Evolutionary conservation across 371 early-diverging fungal species (phyloP), one percentile per base, ranked within the genome.

Genomic region (Mucor irregularis): DNA sequence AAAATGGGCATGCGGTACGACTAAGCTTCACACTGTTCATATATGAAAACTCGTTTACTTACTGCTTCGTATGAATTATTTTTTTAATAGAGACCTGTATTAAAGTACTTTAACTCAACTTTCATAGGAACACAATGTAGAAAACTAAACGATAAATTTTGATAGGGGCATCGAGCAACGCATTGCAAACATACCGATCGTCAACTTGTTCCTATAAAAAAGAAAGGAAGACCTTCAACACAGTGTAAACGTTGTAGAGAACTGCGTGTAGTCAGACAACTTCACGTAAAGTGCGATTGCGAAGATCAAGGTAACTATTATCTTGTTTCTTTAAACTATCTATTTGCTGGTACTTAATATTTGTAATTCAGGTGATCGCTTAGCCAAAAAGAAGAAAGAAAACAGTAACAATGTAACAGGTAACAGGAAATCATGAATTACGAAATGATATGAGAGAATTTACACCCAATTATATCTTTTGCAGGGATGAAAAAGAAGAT

Each of bases 161-260:
- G 17, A 40, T 74, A 85, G 69, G 87, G 87, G 21, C 87, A 87
- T 49, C 75, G 87, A 29, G 82, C 86, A 28, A 76, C 84, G 11
- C 72, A 69, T 38, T 87, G 87, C 53, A 67, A 66, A 33, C 87
- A 87, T 56, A 55, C 49, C 3, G 82, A 87, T 52, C 85, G 92
- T 26, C 78, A 77, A 37, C 69, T 90, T 29, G 63, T 84, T 26
- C 81, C 80, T 53, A 86, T 92, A 38, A 80, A 87, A 53, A 83
- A 81, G 66, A 90, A 89, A 68, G 92, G 92, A 39, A 80, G 92
- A 16, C 92, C 92, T 14, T 74, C 84, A 16, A 87, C 89, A n/a
- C 92, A 92, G 62, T 92, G 92, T 60, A 62, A 68, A 30, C 81
- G 80, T 48, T 92, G 92, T 64, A 78, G 85, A 60, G 86, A 89